phyloP scores from a whole-genome alignment of 208 protist species.

The Acanthamoeba sp. region DNA sequence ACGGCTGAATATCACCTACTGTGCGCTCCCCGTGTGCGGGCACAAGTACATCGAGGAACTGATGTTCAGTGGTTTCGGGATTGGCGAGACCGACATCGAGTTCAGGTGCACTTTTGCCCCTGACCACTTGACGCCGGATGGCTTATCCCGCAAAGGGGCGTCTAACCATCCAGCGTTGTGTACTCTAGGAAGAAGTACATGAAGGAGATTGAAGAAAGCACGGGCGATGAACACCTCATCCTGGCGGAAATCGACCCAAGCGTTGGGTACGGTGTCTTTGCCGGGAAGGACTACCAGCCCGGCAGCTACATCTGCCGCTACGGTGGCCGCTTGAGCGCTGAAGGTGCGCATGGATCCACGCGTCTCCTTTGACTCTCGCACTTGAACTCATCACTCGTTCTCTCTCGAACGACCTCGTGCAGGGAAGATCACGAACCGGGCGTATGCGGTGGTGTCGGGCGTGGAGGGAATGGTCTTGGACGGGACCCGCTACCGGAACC shows the following conservation, averaged over 20 bases:
- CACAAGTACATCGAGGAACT: constrained; percentile 73
- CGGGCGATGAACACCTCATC: constrained; percentile 38
- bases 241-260: constrained; percentile 51
- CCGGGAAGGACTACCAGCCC: constrained; percentile 49
- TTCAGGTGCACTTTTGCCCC: constrained; percentile 21
- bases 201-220: constrained; percentile 37
- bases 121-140: background rate
- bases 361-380: background rate
- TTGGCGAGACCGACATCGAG: constrained; percentile 23
- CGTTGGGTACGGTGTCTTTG: constrained; percentile 71
- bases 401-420: background rate
- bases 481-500: constrained; percentile 43
- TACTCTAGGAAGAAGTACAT: constrained; percentile 25
- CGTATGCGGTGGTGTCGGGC: constrained; percentile 69
- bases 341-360: background rate
- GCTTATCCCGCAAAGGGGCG: no score
- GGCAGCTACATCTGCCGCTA: constrained; percentile 67
- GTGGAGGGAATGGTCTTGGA: constrained; percentile 66
- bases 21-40: constrained; percentile 7
- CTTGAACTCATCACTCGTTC: background rate
- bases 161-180: no score
- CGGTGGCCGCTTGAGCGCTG: constrained; percentile 39
- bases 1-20: background rate
- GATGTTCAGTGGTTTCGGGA: constrained; percentile 72
- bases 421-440: constrained; percentile 23